Percentiles rank a stretch among this genome's conserved stretches.
Evolutionary conservation across 495 filamentous ascomycete species (phyloP).

Genomic region (Penicilliopsis zonata): DNA sequence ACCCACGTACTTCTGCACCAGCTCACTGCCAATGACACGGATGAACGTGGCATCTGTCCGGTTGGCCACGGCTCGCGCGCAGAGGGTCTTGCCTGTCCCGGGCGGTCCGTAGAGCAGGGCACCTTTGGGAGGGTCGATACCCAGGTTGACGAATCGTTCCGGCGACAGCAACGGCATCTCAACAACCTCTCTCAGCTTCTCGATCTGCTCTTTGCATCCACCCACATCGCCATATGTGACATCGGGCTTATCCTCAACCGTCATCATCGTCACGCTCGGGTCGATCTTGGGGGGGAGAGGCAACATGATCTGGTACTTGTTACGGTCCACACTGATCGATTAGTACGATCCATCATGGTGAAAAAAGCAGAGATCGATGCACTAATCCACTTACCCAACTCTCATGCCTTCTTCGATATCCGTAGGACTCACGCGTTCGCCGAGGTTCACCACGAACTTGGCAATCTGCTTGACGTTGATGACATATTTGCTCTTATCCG

Average conservation of each 20-base stretch:
- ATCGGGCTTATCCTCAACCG: constrained; percentile 98
- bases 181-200: constrained; percentile 96
- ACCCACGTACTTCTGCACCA: constrained; percentile 98
- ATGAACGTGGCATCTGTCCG: constrained; percentile 97
- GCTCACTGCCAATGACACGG: constrained; percentile 89
- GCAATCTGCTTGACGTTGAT: constrained; percentile 99
- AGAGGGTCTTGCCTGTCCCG: constrained; percentile 96
- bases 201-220: constrained; percentile 98
- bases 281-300: constrained; percentile 99
- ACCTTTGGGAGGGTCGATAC: constrained; percentile 97
- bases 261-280: constrained; percentile 99
- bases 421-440: constrained; percentile 91
- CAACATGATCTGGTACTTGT: constrained; percentile 97
- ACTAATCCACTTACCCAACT: constrained; percentile 51
- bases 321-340: constrained; percentile 67
- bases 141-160: constrained; percentile 91
- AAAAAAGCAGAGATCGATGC: not conserved
- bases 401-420: constrained; percentile 99
- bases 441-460: constrained; percentile 97
- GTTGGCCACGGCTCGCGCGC: constrained; percentile 93
- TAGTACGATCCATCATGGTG: not conserved
- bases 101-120: constrained; percentile 94
- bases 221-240: constrained; percentile 98
- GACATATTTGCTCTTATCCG: constrained; percentile 98
- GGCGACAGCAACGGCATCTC: constrained; percentile 96